Evolutionary conservation across 2,329 filamentous ascomycete species (phyloP).

Genomic region (Cercospora sp.): DNA sequence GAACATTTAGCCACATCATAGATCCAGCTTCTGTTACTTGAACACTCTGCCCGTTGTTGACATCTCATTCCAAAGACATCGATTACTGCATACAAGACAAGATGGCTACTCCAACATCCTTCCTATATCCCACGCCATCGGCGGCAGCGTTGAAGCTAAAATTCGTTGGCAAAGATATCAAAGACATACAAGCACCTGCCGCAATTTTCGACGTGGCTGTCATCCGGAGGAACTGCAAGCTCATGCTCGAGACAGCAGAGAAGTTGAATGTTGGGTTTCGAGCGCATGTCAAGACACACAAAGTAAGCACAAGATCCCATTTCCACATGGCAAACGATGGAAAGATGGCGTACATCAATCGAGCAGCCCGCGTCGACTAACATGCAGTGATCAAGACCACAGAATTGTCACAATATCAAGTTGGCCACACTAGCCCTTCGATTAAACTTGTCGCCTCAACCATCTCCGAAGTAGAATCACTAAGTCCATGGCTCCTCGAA

Average conservation of each 20-base stretch:
- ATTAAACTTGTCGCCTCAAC: slow-evolving; percentile 71
- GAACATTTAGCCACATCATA: not conserved
- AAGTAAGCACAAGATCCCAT: slow-evolving; percentile 51
- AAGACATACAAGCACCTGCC: slow-evolving; percentile 64
- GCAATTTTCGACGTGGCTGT: slow-evolving; percentile 68
- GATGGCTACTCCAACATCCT: slow-evolving; percentile 23
- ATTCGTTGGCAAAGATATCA: slow-evolving; percentile 62
- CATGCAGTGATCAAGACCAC: slow-evolving; percentile 53
- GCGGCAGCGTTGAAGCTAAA: slow-evolving; percentile 37
- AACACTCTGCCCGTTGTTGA: not conserved
- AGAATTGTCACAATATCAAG: slow-evolving; percentile 67
- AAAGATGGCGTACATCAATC: not conserved
- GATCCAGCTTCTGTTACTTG: not conserved
- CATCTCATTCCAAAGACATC: no score
- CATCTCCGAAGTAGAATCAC: slow-evolving; percentile 68
- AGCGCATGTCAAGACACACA: slow-evolving; percentile 82
- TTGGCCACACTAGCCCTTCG: slow-evolving; percentile 57
- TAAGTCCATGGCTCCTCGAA: slow-evolving; percentile 61
- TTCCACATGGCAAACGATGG: not conserved
- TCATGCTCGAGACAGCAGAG: slow-evolving; percentile 67
- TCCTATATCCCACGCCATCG: slow-evolving; percentile 38
- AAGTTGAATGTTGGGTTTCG: slow-evolving; percentile 66
- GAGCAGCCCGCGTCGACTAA: not conserved
- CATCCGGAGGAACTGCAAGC: slow-evolving; percentile 65
- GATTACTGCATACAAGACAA: not conserved